Percentiles rank a stretch among this genome's conserved stretches.
Conservation (phyloP, 2,329 filamentous ascomycete species). For the Alternaria tenuissima region DNA sequence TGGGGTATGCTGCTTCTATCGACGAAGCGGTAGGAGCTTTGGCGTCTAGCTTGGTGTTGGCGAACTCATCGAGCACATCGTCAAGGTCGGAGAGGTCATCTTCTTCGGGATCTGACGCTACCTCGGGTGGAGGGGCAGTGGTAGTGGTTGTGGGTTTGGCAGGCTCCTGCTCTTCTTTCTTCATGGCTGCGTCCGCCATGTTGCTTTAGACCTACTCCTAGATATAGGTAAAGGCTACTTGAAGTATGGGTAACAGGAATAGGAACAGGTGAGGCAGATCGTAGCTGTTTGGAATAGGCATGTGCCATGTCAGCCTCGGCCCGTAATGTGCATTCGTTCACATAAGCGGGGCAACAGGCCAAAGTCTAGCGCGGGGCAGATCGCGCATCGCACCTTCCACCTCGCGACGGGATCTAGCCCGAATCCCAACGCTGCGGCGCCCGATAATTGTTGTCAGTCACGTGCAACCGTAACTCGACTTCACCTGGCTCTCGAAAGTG, state of each 20-base stretch:
- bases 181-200: slow-evolving; percentile 35
- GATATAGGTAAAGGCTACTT: not conserved
- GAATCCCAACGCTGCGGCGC: slow-evolving; percentile 13
- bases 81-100: slow-evolving; percentile 93
- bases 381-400: slow-evolving; percentile 17
- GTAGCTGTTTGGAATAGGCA: slow-evolving; percentile 1
- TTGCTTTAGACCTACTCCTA: not conserved
- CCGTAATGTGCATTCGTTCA: slow-evolving; percentile 13
- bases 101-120: slow-evolving; percentile 86
- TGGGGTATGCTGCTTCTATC: slow-evolving; percentile 44
- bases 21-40: slow-evolving; percentile 48
- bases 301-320: slow-evolving; percentile 36
- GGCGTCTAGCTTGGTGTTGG: slow-evolving; percentile 66
- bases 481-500: slow-evolving; percentile 18
- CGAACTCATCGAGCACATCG: slow-evolving; percentile 94
- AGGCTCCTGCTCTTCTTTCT: slow-evolving; percentile 28
- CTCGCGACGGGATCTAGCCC: slow-evolving; percentile 20
- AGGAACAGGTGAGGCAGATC: slow-evolving; percentile 8
- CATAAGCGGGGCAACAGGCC: slow-evolving; percentile 25
- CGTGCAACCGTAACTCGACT: slow-evolving; percentile 28
- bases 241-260: not conserved
- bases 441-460: slow-evolving; percentile 30
- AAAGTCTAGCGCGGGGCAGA: slow-evolving; percentile 30
- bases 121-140: slow-evolving; percentile 37
- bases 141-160: slow-evolving; percentile 18